These are phyloP conservation scores for Fennellomyces sp. DNA, from an alignment of 371 early-diverging fungal species.

Conservation along the genomic window DNA sequence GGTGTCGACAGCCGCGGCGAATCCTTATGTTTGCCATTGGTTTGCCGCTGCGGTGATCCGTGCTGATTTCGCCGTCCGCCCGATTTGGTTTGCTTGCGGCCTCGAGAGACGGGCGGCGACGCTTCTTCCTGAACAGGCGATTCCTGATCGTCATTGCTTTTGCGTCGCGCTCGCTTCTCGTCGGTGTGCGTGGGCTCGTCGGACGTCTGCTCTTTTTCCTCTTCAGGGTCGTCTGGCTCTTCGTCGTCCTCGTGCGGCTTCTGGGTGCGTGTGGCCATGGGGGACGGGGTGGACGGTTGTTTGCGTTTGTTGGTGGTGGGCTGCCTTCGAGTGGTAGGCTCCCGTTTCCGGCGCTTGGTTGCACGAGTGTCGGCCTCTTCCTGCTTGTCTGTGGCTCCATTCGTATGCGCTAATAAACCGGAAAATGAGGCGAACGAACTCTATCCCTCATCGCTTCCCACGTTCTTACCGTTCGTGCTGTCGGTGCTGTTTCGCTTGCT, in stretches of 20 bases:
- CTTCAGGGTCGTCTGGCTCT: slow-evolving; percentile 9
- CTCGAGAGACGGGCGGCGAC: slow-evolving; percentile 12
- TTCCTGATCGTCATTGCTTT: background rate
- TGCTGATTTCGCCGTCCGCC: slow-evolving; percentile 1
- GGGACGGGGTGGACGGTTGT: slow-evolving; percentile 1
- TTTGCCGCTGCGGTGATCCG: slow-evolving; percentile 8
- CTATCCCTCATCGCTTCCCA: background rate
- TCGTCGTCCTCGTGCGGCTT: background rate
- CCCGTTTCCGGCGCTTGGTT: slow-evolving; percentile 36
- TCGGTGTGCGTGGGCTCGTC: no score
- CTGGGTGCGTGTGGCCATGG: slow-evolving; percentile 11
- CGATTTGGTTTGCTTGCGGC: slow-evolving; percentile 18
- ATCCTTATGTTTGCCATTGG: slow-evolving; percentile 7
- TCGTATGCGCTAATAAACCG: background rate
- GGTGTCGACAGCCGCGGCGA: slow-evolving; percentile 19
- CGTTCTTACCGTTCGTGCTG: background rate
- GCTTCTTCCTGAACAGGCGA: slow-evolving; percentile 18
- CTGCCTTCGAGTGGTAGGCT: slow-evolving; percentile 25
- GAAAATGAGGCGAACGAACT: background rate
- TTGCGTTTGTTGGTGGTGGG: slow-evolving; percentile 14
- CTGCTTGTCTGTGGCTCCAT: slow-evolving; percentile 6
- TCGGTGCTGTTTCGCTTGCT: slow-evolving; percentile 14
- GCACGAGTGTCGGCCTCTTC: slow-evolving; percentile 16
- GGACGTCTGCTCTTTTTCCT: no score
- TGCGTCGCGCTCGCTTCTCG: slow-evolving; percentile 15